Conservation (phyloP, 73 alveolate species). For the Tetrahymena thermophila region DNA sequence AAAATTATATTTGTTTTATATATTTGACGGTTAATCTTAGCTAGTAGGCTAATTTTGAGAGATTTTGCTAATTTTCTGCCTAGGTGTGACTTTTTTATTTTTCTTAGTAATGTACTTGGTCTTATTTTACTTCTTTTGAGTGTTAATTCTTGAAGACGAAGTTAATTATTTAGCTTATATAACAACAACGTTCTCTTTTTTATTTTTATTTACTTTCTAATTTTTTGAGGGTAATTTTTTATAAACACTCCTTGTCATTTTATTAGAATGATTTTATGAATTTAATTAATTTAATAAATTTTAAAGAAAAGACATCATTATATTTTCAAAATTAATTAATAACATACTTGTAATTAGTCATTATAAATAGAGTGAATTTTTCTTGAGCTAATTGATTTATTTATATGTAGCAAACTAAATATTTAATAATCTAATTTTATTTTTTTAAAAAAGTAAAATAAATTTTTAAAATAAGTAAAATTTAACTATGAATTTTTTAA, state of each 20-base stretch:
- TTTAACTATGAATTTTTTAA: no score
- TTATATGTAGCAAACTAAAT: no score
- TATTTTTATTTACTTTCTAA: background rate
- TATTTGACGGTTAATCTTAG: background rate
- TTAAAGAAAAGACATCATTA: background rate
- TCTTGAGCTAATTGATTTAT: background rate
- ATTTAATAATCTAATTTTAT: no score
- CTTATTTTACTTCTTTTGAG: background rate
- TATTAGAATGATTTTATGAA: background rate
- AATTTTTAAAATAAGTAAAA: no score
- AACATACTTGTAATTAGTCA: background rate
- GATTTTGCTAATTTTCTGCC: background rate
- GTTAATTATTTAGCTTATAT: background rate
- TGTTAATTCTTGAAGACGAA: background rate
- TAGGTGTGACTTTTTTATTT: background rate
- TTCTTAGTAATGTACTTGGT: background rate
- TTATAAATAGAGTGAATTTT: background rate
- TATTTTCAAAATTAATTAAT: background rate
- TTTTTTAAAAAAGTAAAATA: no score
- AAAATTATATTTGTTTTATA: background rate
- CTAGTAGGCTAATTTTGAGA: background rate
- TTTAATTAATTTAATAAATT: background rate
- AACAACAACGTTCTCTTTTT: background rate
- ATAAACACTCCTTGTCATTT: background rate
- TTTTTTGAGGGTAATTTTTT: background rate